Evolutionary conservation across 2,329 filamentous ascomycete genomes (phyloP).

Genomic region (Chaetomium strumarium): DNA sequence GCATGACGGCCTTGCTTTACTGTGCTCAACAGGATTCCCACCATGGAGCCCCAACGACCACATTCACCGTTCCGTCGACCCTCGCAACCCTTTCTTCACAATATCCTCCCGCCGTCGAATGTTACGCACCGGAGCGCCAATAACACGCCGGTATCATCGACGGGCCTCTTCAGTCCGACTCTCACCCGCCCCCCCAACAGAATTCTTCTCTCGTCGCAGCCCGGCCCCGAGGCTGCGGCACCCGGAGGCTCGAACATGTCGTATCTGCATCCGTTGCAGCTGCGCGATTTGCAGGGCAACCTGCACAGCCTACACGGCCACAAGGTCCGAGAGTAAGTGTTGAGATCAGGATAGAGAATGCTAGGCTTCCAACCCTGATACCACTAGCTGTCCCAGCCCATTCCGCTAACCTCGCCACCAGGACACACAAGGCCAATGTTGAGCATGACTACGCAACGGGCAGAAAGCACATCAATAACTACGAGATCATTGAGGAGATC

Average conservation of each 20-base stretch:
- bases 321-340: constrained; percentile 68
- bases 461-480: constrained; percentile 95
- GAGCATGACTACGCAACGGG: constrained; percentile 85
- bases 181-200: constrained; percentile 38
- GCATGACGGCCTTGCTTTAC: constrained; percentile 23
- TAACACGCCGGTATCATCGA: constrained; percentile 56
- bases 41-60: constrained; percentile 25
- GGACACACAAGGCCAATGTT: constrained; percentile 84
- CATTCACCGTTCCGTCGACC: constrained; percentile 19
- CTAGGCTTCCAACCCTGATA: background rate
- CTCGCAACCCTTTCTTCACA: constrained; percentile 32
- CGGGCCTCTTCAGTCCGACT: constrained; percentile 54
- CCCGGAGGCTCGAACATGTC: constrained; percentile 51
- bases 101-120: constrained; percentile 32
- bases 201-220: constrained; percentile 34
- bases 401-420: constrained; percentile 29
- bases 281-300: constrained; percentile 29
- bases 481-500: constrained; percentile 94
- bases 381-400: background rate
- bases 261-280: constrained; percentile 65
- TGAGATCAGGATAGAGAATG: background rate
- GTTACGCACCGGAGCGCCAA: constrained; percentile 43
- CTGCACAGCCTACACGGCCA: constrained; percentile 38
- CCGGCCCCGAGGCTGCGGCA: constrained; percentile 49
- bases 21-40: constrained; percentile 18